Evolutionary conservation across 2,329 filamentous ascomycete species (phyloP).

Genomic region (Fusarium robinianum): DNA sequence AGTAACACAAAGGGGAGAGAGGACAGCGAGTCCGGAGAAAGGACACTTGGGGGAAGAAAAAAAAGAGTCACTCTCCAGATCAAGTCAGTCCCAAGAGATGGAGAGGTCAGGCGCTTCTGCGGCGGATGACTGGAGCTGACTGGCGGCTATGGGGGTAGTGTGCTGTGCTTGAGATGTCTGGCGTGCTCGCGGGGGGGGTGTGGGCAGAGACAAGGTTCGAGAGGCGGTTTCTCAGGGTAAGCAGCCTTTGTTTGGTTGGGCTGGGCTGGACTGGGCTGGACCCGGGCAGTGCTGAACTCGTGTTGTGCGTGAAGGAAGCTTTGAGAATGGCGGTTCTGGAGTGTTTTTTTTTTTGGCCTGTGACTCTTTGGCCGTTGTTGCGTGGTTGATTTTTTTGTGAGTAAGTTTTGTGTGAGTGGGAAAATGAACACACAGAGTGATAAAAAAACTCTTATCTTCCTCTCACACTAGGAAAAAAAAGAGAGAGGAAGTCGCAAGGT

Average conservation of each 20-base stretch:
- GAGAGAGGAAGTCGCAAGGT: conserved; percentile 48
- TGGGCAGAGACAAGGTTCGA: conserved; percentile 31
- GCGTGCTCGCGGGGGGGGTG: no score
- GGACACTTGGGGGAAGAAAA: no score
- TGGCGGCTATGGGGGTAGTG: conserved; percentile 14
- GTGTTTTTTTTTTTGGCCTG: conserved; percentile 10
- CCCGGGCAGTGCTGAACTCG: conserved; percentile 33
- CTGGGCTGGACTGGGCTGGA: conserved; percentile 29
- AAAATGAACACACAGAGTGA: no score
- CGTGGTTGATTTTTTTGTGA: no score
- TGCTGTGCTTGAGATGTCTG: no score
- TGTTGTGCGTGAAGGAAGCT: no score
- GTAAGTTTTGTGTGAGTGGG: conserved; percentile 16
- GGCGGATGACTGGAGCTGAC: conserved; percentile 15
- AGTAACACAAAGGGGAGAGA: conserved; percentile 29
- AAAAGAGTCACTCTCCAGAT: conserved; percentile 35
- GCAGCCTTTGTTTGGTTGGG: conserved; percentile 27
- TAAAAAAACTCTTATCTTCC: conserved; percentile 4
- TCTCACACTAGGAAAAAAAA: no score
- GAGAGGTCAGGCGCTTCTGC: background rate
- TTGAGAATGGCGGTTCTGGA: background rate
- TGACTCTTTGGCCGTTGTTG: conserved; percentile 18
- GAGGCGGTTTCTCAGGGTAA: conserved; percentile 21
- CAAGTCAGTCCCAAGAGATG: conserved; percentile 17
- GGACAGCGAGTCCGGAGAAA: conserved; percentile 37